These are phyloP conservation scores for Debaryomyces sp. DNA, from an alignment of 1,139 yeast genomes.

Conservation along the genomic window DNA sequence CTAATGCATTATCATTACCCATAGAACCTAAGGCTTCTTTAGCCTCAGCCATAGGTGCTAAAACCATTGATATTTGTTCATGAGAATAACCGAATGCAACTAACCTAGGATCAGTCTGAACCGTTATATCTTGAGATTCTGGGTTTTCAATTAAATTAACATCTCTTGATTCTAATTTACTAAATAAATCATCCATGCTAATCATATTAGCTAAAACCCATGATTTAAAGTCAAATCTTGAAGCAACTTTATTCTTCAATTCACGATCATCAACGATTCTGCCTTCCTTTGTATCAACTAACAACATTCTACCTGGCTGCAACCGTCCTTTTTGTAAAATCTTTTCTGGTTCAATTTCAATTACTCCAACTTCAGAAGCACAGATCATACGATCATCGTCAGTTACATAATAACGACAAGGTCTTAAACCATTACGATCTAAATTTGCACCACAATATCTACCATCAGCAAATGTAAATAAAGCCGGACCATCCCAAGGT, in stretches of 20 bases:
- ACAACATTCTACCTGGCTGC: constrained; percentile 94
- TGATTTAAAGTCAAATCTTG: constrained; percentile 86
- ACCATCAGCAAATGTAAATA: constrained; percentile 96
- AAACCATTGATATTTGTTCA: constrained; percentile 80
- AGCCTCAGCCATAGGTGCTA: constrained; percentile 96
- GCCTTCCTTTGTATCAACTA: constrained; percentile 93
- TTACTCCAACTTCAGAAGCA: constrained; percentile 98
- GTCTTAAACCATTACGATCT: constrained; percentile 96
- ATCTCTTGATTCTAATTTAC: constrained; percentile 57
- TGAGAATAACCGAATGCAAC: constrained; percentile 89
- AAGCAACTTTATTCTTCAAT: constrained; percentile 79
- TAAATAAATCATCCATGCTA: constrained; percentile 72
- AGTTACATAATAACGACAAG: constrained; percentile 95
- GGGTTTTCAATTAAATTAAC: constrained; percentile 30
- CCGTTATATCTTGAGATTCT: constrained; percentile 31
- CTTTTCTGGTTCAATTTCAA: constrained; percentile 81
- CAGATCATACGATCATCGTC: constrained; percentile 95
- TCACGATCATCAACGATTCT: constrained; percentile 91
- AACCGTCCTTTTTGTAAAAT: constrained; percentile 90
- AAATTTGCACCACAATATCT: constrained; percentile 98
- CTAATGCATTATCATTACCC: constrained; percentile 99
- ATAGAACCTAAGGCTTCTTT: constrained; percentile 96
- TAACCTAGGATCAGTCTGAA: constrained; percentile 82
- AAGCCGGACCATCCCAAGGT: constrained; percentile 99
- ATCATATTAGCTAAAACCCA: constrained; percentile 90